Conservation (phyloP, 495 filamentous ascomycete genomes). For the Xylaria curta region DNA sequence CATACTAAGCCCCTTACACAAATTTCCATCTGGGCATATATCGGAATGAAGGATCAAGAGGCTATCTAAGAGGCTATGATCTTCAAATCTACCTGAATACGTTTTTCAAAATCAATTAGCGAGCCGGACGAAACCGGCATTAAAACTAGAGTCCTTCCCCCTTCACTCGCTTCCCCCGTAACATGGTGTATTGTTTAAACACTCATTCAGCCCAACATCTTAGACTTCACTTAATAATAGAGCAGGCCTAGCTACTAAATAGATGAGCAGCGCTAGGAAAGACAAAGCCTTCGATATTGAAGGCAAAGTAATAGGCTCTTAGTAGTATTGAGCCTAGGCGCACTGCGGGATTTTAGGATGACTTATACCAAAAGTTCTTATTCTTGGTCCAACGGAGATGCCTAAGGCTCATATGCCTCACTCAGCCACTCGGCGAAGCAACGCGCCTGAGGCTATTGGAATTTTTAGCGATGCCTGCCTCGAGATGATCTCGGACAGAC, state of each 20-base stretch:
- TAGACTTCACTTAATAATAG: background rate
- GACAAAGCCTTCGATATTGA: background rate
- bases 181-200: background rate
- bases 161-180: background rate
- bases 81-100: background rate
- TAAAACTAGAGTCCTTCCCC: background rate
- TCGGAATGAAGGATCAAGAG: background rate
- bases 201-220: background rate
- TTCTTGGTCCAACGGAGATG: background rate
- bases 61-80: background rate
- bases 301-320: background rate
- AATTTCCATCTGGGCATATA: background rate
- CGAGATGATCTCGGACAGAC: background rate
- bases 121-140: background rate
- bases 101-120: background rate
- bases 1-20: background rate
- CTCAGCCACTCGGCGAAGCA: conserved; percentile 14
- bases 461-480: background rate
- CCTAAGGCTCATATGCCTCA: background rate
- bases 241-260: background rate
- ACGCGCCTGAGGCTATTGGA: background rate
- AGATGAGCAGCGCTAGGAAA: background rate
- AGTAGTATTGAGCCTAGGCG: background rate
- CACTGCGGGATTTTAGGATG: background rate
- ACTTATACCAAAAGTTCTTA: background rate